Base-by-base conservation (phyloP, 2,329 filamentous ascomycete species). In the Fulvia fulva region DNA sequence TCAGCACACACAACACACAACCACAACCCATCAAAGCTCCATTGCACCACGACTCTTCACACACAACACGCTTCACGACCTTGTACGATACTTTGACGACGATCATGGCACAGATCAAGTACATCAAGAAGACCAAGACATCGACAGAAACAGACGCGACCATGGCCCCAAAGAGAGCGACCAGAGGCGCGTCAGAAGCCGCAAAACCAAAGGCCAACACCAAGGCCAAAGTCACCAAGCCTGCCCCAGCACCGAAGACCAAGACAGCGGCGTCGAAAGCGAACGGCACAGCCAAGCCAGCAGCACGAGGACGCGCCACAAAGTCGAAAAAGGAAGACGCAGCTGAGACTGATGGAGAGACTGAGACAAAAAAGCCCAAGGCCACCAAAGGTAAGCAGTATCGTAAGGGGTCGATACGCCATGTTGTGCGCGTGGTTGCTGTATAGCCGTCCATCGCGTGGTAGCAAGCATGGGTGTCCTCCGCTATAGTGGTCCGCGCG, bases 71-170 rank as follows among this genome's bases (percentile, higher is more conserved):
- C 16, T 41, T 19, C 37, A 41, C 37, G 37, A 41, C 37, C 37
- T 41, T 6, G 1, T 19, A 41, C 14, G 37, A 41, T 41, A 41
- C 37, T 21, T 47, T 26, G 21, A 50, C 47, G 47, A 50, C 21
- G 44, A 41, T 47, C 63, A 64, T 69, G 68, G 68, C 68, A 25
- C 66, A 67, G 50, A 67, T 69, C 53, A 70, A 70, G 55, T 68
- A 67, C 56, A 65, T 69, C 60, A 70, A 69, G 56, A 63, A 65
- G 44, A 63, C 58, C 23, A 62, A 63, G 37, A 41, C 37, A 55
- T 59, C 63, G 19, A 57, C 60, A 52, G 56, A 61, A 53, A 51
- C 60, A 49, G 59, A 52, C 26, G 55, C 63, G 50, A 62, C 47
- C 26, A 50, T 62, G 60, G 58, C 62, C 45, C 43, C 59, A 44